phyloP scores from a whole-genome alignment of 495 filamentous ascomycete species.

The Penicillium diatomitis region DNA sequence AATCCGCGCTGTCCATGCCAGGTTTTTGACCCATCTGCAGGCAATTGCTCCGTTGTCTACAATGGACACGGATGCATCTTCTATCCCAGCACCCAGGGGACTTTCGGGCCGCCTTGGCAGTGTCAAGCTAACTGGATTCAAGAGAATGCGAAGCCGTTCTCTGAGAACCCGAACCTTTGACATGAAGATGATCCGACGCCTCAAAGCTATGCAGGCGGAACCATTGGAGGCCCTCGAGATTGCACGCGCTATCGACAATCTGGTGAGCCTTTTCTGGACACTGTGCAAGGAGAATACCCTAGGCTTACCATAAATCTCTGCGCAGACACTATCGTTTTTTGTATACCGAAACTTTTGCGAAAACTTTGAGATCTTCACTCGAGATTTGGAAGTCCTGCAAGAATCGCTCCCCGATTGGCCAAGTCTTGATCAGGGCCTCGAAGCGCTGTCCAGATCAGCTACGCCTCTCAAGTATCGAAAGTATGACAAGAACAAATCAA shows the following conservation, averaged over 20 bases:
- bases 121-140: conserved; percentile 20
- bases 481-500: conserved; percentile 57
- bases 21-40: conserved; percentile 28
- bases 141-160: conserved; percentile 20
- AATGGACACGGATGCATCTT: conserved; percentile 8
- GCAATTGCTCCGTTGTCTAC: conserved; percentile 20
- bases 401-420: conserved; percentile 67
- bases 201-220: conserved; percentile 48
- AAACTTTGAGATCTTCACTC: conserved; percentile 74
- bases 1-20: conserved; percentile 37
- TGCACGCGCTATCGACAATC: conserved; percentile 64
- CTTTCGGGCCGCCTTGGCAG: conserved; percentile 13
- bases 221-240: conserved; percentile 64
- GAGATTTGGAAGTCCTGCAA: conserved; percentile 62
- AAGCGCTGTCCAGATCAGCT: conserved; percentile 70
- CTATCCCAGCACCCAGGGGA: conserved; percentile 12
- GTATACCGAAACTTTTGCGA: conserved; percentile 81
- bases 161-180: conserved; percentile 22
- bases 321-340: conserved; percentile 69
- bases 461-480: conserved; percentile 57
- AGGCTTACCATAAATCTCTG: no score
- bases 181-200: conserved; percentile 16
- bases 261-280: conserved; percentile 41
- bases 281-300: no score
- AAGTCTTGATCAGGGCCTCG: conserved; percentile 76